Evolutionary conservation across 1,139 yeast species (phyloP).

Genomic region (Kluyveromyces sp.): DNA sequence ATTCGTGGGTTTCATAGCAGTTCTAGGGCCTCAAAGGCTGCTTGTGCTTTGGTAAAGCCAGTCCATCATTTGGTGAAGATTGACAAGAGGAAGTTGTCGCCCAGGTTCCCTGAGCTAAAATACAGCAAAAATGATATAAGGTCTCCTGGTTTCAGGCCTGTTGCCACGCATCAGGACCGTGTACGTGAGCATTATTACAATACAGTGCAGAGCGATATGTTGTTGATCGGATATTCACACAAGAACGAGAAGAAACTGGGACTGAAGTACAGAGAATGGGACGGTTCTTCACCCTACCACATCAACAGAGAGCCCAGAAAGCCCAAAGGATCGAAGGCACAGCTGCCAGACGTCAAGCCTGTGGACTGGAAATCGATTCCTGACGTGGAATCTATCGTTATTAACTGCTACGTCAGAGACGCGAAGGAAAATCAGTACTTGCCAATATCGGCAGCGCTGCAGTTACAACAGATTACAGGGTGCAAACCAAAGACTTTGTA

Average conservation of each 20-base stretch:
- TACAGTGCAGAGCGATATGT: conserved; percentile 66
- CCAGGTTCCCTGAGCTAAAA: conserved; percentile 60
- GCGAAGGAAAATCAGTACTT: conserved; percentile 69
- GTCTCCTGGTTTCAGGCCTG: conserved; percentile 72
- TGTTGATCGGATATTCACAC: conserved; percentile 73
- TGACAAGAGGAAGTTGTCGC: conserved; percentile 62
- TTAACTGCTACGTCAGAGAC: conserved; percentile 72
- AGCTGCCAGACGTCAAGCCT: conserved; percentile 67
- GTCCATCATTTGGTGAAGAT: conserved; percentile 84
- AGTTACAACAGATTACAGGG: conserved; percentile 89
- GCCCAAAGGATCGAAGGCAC: conserved; percentile 58
- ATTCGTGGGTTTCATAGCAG: conserved; percentile 44
- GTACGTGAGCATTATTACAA: conserved; percentile 70
- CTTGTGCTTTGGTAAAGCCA: conserved; percentile 76
- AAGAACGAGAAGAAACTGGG: conserved; percentile 49
- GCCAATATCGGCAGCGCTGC: conserved; percentile 72
- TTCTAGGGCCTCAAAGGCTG: conserved; percentile 45
- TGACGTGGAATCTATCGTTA: conserved; percentile 50
- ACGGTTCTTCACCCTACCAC: conserved; percentile 83
- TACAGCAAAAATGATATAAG: conserved; percentile 63
- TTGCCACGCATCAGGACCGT: conserved; percentile 68
- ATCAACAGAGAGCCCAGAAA: conserved; percentile 65
- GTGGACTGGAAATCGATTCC: conserved; percentile 67
- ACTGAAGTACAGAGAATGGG: conserved; percentile 76
- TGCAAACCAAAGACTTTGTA: conserved; percentile 68